phyloP scores from a whole-genome alignment of 371 early-diverging fungal species.

The Mortierella sp. region DNA sequence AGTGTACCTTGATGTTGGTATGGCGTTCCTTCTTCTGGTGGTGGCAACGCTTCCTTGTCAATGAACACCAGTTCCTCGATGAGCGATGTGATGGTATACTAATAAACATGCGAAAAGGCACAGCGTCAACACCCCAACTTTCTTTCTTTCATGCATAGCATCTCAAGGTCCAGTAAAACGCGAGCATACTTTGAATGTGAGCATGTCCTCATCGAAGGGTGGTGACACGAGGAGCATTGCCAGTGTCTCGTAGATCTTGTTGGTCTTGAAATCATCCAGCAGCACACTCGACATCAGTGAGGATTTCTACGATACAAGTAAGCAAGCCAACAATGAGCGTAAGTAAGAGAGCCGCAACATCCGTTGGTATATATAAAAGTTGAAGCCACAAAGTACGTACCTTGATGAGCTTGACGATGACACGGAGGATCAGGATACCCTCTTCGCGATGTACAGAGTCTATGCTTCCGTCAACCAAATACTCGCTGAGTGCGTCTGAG shows the following conservation, averaged over 20 bases:
- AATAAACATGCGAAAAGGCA: neutral
- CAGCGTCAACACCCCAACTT: neutral
- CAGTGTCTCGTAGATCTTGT: constrained; percentile 59
- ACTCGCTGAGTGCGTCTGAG: constrained; percentile 49
- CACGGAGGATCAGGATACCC: constrained; percentile 51
- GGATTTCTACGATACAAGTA: constrained; percentile 30
- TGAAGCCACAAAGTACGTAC: constrained; percentile 1
- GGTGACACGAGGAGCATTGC: constrained; percentile 59
- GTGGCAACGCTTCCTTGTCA: constrained; percentile 63
- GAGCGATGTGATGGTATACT: constrained; percentile 63
- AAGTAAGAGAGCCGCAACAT: neutral
- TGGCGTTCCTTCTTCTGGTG: constrained; percentile 67
- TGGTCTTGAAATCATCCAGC: constrained; percentile 62
- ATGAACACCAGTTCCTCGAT: constrained; percentile 64
- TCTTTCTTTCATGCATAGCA: neutral
- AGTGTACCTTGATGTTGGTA: constrained; percentile 70
- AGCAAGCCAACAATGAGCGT: neutral
- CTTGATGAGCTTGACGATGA: constrained; percentile 58
- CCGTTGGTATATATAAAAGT: neutral
- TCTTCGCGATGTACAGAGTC: constrained; percentile 58
- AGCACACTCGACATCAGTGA: constrained; percentile 58
- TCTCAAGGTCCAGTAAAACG: neutral
- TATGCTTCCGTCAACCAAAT: constrained; percentile 54
- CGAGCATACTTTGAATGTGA: constrained; percentile 59
- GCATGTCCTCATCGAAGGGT: constrained; percentile 57